Evolutionary conservation across 169 alveolate genomes (phyloP), one percentile per base, ranked within the genome.

Genomic region (Cryptosporidium sp.): DNA sequence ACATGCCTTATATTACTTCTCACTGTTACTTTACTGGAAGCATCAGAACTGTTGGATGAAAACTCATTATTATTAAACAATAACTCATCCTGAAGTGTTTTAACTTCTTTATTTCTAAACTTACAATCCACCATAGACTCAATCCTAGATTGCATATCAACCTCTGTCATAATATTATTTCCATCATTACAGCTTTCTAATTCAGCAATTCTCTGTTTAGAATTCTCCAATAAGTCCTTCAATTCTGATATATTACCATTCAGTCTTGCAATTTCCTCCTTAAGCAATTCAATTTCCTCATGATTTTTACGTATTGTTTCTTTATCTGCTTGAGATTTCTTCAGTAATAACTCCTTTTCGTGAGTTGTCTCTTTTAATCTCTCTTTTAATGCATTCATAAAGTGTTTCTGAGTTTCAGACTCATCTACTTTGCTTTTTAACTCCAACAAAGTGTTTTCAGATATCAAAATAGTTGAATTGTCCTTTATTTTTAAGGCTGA

Each of bases 381-480:
- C 23, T 80, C 89, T 23, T 80, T 80, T 45, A 80, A 21, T 23
- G 89, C 89, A 26, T 59, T 59, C 75, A 80, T 80, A 62, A 80
- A 80, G 26, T 80, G 89, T 65, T 80, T 80, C 37, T 80, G 89
- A 61, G 89, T 80, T 41, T 80, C 89, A 9, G 89, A 80, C 21
- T 80, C 89, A 62, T 80, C 89, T 10, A 80, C 80, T 23, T 80
- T 80, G n/a, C 43, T 16, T 18, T 80, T 80, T 16, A 80, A 35
- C 29, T 80, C 89, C 37, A 62, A 59, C 45, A 80, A 80, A 62
- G 75, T 41, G 18, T 26, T 59, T 50, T 80, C 75, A 9, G 89
- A 80, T 41, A 80, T 80, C 14, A 80, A 23, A 18, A 80, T 65
- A 9, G 69, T 62, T 3, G 89, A 62, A n/a, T 65, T 52, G 26